Evolutionary conservation across 2,329 filamentous ascomycete species (phyloP).

Genomic region (Colletotrichum paranaense): DNA sequence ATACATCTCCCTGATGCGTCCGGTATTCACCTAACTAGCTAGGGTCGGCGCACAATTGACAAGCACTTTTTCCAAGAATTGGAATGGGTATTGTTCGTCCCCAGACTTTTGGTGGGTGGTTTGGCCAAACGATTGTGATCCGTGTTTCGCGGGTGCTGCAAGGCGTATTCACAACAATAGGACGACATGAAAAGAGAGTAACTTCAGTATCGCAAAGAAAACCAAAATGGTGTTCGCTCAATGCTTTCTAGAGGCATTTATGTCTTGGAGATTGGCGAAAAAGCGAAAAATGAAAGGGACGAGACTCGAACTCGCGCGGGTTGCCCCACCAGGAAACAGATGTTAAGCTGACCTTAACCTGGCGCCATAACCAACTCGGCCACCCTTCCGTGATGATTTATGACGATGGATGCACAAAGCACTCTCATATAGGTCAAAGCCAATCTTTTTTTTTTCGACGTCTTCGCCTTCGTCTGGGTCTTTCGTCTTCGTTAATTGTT

Average conservation of each 20-base stretch:
- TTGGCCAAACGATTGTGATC: neutral
- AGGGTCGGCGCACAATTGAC: neutral
- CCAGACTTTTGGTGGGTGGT: too few relatives aligned
- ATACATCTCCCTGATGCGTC: neutral
- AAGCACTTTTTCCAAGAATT: neutral
- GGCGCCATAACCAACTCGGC: constrained; percentile 37
- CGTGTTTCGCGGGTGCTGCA: neutral
- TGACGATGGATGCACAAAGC: rapidly evolving
- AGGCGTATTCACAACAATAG: neutral
- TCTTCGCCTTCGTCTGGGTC: too few relatives aligned
- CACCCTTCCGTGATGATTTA: constrained; percentile 24
- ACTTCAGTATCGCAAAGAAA: neutral
- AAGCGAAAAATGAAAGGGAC: constrained; percentile 18
- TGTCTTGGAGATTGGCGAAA: neutral
- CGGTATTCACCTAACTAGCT: neutral
- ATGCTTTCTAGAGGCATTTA: too few relatives aligned
- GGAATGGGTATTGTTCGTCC: neutral
- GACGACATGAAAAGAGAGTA: neutral
- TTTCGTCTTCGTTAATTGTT: too few relatives aligned
- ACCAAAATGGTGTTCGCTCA: neutral
- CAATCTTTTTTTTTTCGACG: too few relatives aligned
- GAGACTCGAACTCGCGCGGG: constrained; percentile 36
- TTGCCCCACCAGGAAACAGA: constrained; percentile 36
- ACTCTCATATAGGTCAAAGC: too few relatives aligned
- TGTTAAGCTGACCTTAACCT: constrained; percentile 37